A percentile compares a stretch with the other conserved stretches of the same genome.
Conservation (phyloP, 208 protist species). For the Leptomonas seymouri region DNA sequence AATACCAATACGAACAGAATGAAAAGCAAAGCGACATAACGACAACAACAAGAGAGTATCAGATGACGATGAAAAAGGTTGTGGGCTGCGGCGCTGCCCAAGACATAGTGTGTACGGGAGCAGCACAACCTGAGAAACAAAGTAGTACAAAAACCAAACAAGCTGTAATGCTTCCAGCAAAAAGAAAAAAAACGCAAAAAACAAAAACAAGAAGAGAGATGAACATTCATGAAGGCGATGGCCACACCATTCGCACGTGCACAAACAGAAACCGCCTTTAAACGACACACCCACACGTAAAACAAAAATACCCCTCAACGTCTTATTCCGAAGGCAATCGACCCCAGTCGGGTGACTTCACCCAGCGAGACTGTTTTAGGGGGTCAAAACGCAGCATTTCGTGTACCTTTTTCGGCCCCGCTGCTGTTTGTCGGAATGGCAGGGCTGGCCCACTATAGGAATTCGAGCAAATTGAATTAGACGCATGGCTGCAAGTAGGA, state of each 20-base stretch:
- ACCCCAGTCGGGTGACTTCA: constrained; percentile 22
- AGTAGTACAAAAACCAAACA: no score
- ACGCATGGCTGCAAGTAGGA: not conserved
- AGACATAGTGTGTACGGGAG: no score
- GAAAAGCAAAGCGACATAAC: not conserved
- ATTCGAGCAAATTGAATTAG: not conserved
- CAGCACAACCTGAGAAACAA: no score
- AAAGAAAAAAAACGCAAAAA: constrained; percentile 9
- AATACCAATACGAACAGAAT: not conserved
- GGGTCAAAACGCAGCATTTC: constrained; percentile 25
- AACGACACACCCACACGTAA: not conserved
- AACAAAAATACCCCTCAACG: not conserved
- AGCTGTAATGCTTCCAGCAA: no score
- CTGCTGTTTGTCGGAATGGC: constrained; percentile 3
- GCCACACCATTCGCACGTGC: no score
- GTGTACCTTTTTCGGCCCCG: constrained; percentile 3
- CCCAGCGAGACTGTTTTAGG: constrained; percentile 3
- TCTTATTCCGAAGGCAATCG: not conserved
- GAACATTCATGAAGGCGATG: not conserved
- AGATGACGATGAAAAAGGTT: no score
- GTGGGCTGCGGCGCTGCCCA: no score
- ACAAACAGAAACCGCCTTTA: not conserved
- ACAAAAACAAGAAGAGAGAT: constrained; percentile 12
- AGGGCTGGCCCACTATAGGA: not conserved
- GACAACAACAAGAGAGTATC: no score